Percentiles rank a stretch among this genome's conserved stretches.
Evolutionary conservation across 441 rosid species (phyloP).

Genomic region (Gossypium schwendimanii): DNA sequence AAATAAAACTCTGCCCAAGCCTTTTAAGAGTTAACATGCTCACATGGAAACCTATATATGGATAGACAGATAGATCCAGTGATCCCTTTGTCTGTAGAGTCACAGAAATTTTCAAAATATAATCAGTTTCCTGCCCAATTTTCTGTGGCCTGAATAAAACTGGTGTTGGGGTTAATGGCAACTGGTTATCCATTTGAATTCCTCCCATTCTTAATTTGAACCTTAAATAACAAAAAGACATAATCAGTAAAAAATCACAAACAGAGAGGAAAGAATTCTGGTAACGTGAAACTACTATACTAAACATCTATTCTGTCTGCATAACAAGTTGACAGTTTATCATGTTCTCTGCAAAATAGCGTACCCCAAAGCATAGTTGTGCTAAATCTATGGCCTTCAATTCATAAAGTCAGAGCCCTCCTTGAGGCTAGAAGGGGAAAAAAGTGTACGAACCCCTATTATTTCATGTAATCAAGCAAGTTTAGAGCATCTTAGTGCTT

Average conservation of each 20-base stretch:
- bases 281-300: not conserved
- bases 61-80: constrained; percentile 73
- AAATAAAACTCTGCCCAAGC: not conserved
- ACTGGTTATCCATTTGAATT: constrained; percentile 91
- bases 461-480: not conserved
- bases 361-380: not conserved
- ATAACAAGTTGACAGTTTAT: constrained; percentile 1
- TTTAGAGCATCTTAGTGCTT: not conserved
- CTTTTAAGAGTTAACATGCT: constrained; percentile 18
- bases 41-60: constrained; percentile 80
- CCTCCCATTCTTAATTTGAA: constrained; percentile 80
- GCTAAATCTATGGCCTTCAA: not conserved
- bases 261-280: not conserved
- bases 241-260: not conserved
- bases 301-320: not conserved
- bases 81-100: constrained; percentile 80
- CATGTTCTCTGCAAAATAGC: not conserved
- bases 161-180: constrained; percentile 91
- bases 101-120: constrained; percentile 72
- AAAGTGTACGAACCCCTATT: not conserved
- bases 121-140: constrained; percentile 60
- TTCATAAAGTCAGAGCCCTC: not conserved
- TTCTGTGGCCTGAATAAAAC: constrained; percentile 94
- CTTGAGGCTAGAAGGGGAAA: not conserved
- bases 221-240: constrained; percentile 31